phyloP scores from a whole-genome alignment of 768 basidiomycete genomes.

The Leccinum obscurum region DNA sequence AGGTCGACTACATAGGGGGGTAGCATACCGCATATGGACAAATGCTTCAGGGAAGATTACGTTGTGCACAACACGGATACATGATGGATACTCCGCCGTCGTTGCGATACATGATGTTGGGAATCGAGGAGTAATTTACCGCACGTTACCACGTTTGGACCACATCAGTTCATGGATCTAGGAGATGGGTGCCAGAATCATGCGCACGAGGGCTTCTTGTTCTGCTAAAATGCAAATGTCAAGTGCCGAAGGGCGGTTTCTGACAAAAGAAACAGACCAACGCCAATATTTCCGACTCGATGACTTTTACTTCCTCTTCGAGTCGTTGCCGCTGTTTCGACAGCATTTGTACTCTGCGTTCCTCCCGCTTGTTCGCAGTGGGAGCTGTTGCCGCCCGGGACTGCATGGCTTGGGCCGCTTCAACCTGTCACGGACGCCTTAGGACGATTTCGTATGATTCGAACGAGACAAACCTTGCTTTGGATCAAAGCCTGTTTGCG shows the following conservation, averaged over 20 bases:
- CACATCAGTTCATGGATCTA: background rate
- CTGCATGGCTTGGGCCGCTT: slow-evolving; percentile 45
- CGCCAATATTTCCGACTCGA: slow-evolving; percentile 63
- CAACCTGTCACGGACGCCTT: slow-evolving; percentile 42
- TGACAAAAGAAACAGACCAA: slow-evolving; percentile 39
- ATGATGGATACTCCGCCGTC: background rate
- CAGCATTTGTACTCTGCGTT: slow-evolving; percentile 61
- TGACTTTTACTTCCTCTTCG: slow-evolving; percentile 57
- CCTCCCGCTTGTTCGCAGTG: slow-evolving; percentile 63
- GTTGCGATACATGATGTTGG: background rate
- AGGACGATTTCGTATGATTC: background rate
- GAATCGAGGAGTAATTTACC: background rate
- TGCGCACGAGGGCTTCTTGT: slow-evolving; percentile 14
- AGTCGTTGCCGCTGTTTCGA: slow-evolving; percentile 66
- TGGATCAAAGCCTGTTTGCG: slow-evolving; percentile 64
- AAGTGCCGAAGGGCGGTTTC: background rate
- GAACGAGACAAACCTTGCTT: slow-evolving; percentile 50
- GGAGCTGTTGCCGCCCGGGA: slow-evolving; percentile 48
- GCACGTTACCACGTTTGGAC: background rate
- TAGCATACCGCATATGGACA: background rate
- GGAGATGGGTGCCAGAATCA: background rate
- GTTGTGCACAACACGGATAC: background rate
- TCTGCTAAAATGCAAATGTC: slow-evolving; percentile 21
- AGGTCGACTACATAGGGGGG: too few relatives aligned
- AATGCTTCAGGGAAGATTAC: background rate